Base-by-base conservation (phyloP, 225 moss, liverwort and hornwort genomes). In the Physcomitrellopsis africana region DNA sequence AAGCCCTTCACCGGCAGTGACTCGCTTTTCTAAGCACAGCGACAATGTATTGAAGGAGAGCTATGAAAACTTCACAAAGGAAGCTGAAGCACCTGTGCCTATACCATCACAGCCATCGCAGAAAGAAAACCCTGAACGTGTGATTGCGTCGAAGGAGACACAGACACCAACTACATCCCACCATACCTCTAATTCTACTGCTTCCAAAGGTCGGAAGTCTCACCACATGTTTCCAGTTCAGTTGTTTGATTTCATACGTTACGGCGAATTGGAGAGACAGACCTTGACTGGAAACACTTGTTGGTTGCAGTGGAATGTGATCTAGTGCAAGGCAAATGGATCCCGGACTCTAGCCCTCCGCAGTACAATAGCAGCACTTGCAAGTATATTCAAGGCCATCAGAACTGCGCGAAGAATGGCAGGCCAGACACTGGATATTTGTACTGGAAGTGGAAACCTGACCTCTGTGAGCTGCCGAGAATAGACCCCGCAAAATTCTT, bases 381-480 rank as follows among this genome's bases (percentile, higher is more conserved):
- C 79, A 82, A 78, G 70, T 89, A 67, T 51, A 87, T 94, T 1
- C 82, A 84, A 85, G 68, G 45, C 1, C 75, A 86, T 75, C 93
- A 99, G 72, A 76, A 94, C 70, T 99, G 97, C 77, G 68, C 84
- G 74, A 81, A 65, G 43, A 92, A 93, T 11, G 97, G 97, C 37
- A 85, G 93, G 70, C 90, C 84, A 18, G 94, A 93, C 22, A 76
- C 74, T 47, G 89, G 29, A 10, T 99, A 83, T 42, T 64, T 92
- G 24, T 79, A 86, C 77, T 94, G 90, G 94, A 89, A 80, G 74
- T 99, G 97, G 97, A 85, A 87, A 72, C 97, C 92, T 18, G 84
- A 84, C n/a, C 47, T 65, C 10, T 99, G 97, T 18, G 93, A 94
- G 9, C 54, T 94, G 68, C 89, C 91, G 3, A 77, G 87, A 49